Conservation (phyloP, 2,329 filamentous ascomycete species). For the Paraphaeosphaeria minitans region DNA sequence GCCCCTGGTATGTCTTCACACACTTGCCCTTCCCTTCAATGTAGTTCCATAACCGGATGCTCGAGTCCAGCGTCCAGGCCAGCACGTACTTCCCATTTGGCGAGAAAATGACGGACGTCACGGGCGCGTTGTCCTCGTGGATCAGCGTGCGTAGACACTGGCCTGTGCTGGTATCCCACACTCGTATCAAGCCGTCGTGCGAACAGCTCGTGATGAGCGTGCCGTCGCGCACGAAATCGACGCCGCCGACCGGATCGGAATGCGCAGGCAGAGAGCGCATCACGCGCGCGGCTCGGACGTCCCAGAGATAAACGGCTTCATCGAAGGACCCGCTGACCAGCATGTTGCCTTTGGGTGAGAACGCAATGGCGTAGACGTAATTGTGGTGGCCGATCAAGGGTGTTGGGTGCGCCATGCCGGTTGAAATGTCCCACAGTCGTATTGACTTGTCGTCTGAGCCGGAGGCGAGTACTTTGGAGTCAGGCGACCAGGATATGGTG, state of each 20-base stretch:
- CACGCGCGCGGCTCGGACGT: slow-evolving; percentile 81
- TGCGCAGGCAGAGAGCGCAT: slow-evolving; percentile 94
- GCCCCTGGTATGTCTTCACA: slow-evolving; percentile 97
- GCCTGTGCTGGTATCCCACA: slow-evolving; percentile 95
- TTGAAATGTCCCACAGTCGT: slow-evolving; percentile 79
- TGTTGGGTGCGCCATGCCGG: slow-evolving; percentile 63
- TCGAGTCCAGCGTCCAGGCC: slow-evolving; percentile 88
- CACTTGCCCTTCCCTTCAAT: slow-evolving; percentile 85
- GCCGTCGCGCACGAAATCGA: slow-evolving; percentile 91
- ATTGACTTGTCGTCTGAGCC: slow-evolving; percentile 97
- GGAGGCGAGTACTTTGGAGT: slow-evolving; percentile 83
- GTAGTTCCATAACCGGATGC: slow-evolving; percentile 93
- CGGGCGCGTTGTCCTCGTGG: slow-evolving; percentile 92
- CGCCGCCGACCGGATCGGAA: slow-evolving; percentile 89
- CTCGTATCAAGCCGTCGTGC: slow-evolving; percentile 75
- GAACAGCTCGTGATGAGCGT: slow-evolving; percentile 91
- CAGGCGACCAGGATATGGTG: slow-evolving; percentile 91
- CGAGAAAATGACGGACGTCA: slow-evolving; percentile 87
- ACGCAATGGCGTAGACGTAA: slow-evolving; percentile 92
- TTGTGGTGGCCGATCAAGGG: slow-evolving; percentile 87
- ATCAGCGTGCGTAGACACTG: slow-evolving; percentile 95
- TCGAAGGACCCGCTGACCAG: slow-evolving; percentile 95
- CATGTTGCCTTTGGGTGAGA: slow-evolving; percentile 98
- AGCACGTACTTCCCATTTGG: slow-evolving; percentile 94
- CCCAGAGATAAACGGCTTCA: slow-evolving; percentile 96